phyloP scores from a whole-genome alignment of 2,329 filamentous ascomycete genomes.

The Amauroascus verrucosus region DNA sequence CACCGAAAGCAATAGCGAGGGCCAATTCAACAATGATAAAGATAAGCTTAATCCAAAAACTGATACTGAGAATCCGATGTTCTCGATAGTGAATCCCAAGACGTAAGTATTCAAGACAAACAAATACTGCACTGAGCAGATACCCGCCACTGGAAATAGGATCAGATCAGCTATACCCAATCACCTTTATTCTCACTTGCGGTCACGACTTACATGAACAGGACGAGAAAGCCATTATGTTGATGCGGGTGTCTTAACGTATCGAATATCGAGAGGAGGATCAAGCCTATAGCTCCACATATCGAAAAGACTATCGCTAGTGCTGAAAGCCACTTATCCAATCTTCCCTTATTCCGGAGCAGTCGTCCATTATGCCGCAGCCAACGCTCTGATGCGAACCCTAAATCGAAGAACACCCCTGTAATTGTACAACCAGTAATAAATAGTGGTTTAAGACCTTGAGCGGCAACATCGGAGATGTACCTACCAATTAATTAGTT shows the following conservation, averaged over 20 bases:
- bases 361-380: slow-evolving; percentile 72
- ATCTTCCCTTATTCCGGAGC: slow-evolving; percentile 52
- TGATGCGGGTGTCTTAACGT: slow-evolving; percentile 55
- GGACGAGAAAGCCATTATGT: slow-evolving; percentile 65
- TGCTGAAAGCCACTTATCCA: slow-evolving; percentile 33
- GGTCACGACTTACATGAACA: slow-evolving; percentile 55
- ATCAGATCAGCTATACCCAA: neutral
- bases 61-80: slow-evolving; percentile 60
- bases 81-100: slow-evolving; percentile 66
- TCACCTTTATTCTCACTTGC: neutral
- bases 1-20: slow-evolving; percentile 58
- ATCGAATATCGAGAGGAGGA: slow-evolving; percentile 78
- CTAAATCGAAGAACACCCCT: slow-evolving; percentile 68
- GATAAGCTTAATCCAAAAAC: slow-evolving; percentile 76
- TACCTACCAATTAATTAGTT: slow-evolving; percentile 22
- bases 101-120: slow-evolving; percentile 82
- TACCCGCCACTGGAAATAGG: slow-evolving; percentile 51
- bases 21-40: slow-evolving; percentile 74
- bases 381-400: slow-evolving; percentile 73
- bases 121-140: slow-evolving; percentile 72
- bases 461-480: slow-evolving; percentile 49
- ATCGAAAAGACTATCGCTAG: slow-evolving; percentile 51
- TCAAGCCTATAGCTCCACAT: slow-evolving; percentile 66
- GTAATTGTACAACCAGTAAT: slow-evolving; percentile 52
- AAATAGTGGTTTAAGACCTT: slow-evolving; percentile 51